Percentiles rank a stretch among this genome's conserved stretches.
phyloP scores from a whole-genome alignment of 2,329 filamentous ascomycete genomes.

The Hirsutella minnesotensis region DNA sequence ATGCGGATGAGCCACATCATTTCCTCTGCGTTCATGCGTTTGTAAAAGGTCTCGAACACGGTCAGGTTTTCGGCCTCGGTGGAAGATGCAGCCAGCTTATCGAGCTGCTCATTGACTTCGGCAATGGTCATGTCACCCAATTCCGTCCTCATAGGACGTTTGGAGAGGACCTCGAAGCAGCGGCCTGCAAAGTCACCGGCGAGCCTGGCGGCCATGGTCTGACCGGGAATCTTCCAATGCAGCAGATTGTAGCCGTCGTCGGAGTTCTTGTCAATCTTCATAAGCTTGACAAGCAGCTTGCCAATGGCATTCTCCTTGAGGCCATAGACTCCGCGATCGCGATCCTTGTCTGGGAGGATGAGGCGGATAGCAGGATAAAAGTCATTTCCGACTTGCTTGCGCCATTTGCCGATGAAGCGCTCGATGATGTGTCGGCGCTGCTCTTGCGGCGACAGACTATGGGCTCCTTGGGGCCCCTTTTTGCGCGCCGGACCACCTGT shows the following conservation, averaged over 20 bases:
- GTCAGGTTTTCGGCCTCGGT: conserved; percentile 77
- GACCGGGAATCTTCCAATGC: conserved; percentile 85
- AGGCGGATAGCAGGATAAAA: conserved; percentile 88
- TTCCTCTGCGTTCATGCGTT: conserved; percentile 85
- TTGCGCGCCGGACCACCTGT: conserved; percentile 44
- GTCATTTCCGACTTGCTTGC: conserved; percentile 77
- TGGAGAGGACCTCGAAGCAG: conserved; percentile 77
- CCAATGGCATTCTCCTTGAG: conserved; percentile 87
- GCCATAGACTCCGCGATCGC: conserved; percentile 84
- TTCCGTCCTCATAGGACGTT: conserved; percentile 63
- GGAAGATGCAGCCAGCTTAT: conserved; percentile 60
- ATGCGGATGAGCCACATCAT: conserved; percentile 92
- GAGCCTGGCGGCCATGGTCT: conserved; percentile 47
- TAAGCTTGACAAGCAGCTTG: conserved; percentile 79
- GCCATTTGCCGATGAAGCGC: conserved; percentile 77
- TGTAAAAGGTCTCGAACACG: conserved; percentile 76
- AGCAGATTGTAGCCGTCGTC: conserved; percentile 77
- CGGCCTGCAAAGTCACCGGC: conserved; percentile 88
- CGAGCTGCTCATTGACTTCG: conserved; percentile 79
- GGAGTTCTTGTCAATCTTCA: conserved; percentile 84
- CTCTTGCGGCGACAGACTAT: conserved; percentile 59
- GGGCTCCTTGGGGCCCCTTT: conserved; percentile 44
- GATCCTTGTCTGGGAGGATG: conserved; percentile 85
- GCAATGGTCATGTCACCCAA: conserved; percentile 74
- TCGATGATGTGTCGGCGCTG: conserved; percentile 71